Percentiles rank a stretch among this genome's conserved stretches.
These are phyloP conservation scores for Metarhizium rileyi DNA, from an alignment of 2,329 filamentous ascomycete species.

Conservation along the genomic window DNA sequence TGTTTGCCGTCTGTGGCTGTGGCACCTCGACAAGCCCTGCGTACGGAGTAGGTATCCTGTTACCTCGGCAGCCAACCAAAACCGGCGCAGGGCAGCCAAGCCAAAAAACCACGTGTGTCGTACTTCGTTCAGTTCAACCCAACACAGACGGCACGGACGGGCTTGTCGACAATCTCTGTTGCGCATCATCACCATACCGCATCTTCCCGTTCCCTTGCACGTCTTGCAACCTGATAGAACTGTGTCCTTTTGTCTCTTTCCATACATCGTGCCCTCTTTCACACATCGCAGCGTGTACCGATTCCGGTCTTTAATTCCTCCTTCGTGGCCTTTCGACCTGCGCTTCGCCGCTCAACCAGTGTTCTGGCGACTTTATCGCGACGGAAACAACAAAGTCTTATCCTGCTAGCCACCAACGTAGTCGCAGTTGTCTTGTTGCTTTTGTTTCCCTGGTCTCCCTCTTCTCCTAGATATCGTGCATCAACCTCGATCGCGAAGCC, in stretches of 20 bases:
- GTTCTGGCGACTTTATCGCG: not conserved
- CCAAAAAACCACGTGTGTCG: constrained; percentile 7
- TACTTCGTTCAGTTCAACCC: not conserved
- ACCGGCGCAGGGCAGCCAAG: not conserved
- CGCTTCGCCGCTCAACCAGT: not conserved
- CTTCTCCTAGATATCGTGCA: not conserved
- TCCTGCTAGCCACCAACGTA: not conserved
- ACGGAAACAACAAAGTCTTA: not conserved
- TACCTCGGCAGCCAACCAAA: not conserved
- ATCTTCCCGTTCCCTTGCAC: not conserved
- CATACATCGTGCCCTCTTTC: not conserved
- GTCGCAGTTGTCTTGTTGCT: not conserved
- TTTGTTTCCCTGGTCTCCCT: too few relatives aligned
- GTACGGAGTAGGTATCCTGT: too few relatives aligned
- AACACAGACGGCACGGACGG: not conserved
- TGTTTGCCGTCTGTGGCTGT: too few relatives aligned
- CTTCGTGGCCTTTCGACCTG: too few relatives aligned
- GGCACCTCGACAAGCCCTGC: too few relatives aligned
- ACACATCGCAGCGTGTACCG: not conserved
- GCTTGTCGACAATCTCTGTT: not conserved
- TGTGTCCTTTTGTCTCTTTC: not conserved
- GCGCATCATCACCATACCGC: not conserved
- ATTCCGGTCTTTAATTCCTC: not conserved
- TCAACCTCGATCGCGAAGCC: constrained; percentile 10
- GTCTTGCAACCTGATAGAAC: not conserved